Evolutionary conservation across 139 green algal genomes (phyloP), one percentile per base, ranked within the genome.

Genomic region (Micromonas commoda): DNA sequence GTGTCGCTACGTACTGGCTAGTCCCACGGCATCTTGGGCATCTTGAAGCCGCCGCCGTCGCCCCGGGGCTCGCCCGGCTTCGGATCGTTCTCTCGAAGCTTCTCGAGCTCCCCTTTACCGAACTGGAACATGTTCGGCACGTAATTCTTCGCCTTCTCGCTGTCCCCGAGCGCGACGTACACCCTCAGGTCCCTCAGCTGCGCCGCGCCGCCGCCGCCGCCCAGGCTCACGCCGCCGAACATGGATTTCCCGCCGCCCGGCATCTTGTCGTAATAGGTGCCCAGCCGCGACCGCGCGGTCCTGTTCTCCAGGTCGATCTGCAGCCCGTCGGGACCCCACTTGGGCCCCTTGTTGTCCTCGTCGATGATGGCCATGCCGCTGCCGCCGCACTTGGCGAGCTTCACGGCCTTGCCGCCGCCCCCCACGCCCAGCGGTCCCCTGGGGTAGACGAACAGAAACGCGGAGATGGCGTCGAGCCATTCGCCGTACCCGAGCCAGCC

Each of bases 401-500:
- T 83, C 2, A 45, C 28, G 38, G 71, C n/a, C 13, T 34, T 64
- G 2, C 73, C 52, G 20, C 57, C 35, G 45, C 21, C 39, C 5
- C 33, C n/a, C 6, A 45, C 34, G 20, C 69, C 24, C 60, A 29
- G 60, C 60, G 60, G 28, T 45, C 21, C 69, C 21, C 34, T 19
- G 0, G 37, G 65, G 37, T 53, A 80, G 9, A 67, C 45, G 79
- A 79, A 83, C 34, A 83, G 69, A 68, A 83, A 83, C 38, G 79
- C 79, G 71, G 61, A 77, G 64, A 83, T 80, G 31, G 71, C 71
- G 38, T 80, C 72, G 2, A 26, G 37, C 79, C 39, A 71, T n/a
- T 83, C 79, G 45, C 79, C 79, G 79, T 83, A 83, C 2, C 79
- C 79, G 5, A 80, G 38, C 71, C 71, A 83, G 4, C 79, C 79